Evolutionary conservation across 345 rosid species (phyloP), one percentile per base, ranked within the genome.

Genomic region (Excoecaria cochinchinensis): DNA sequence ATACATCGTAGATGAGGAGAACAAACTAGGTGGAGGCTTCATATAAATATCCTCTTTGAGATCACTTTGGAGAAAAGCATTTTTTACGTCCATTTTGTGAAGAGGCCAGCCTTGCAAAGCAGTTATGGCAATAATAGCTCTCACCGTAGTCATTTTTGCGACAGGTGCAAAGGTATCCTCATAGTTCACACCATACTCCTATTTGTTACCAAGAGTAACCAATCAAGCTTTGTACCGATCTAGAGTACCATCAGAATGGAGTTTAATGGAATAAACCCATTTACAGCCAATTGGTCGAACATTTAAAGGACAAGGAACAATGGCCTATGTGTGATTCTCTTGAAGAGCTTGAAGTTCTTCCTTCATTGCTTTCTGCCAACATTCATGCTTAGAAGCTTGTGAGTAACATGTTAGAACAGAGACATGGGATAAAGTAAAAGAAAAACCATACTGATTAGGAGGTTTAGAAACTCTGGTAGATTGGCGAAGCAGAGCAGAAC

Each of bases 71-170:
- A 16, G 51, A n/a, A 57, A 57, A 31, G 5, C 24, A 57, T 57
- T n/a, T n/a, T 57, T 57, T n/a, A 57, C 22, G 19, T 72, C 66
- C 66, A 72, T 72, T 39, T 72, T 50, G 1, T 42, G 75, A 6
- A 22, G 21, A 19, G 22, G 21, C 63, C 13, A 59, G 38, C 16
- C 17, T n/a, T 57, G 31, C 6, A 25, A 56, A 21, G 63, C 39
- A 38, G 22, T 39, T 24, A 51, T 50, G 4, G 59, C 61, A 40
- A 55, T 19, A 14, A 53, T 57, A 57, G 39, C n/a, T 3, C n/a
- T 11, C 1, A 57, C 6, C 8, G 56, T n/a, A 50, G 55, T 68
- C 56, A 68, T 60, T 40, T 56, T 39, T 17, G 65, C 75, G 3
- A 72, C 53, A 6, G 24, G 24, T 16, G 25, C 31, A n/a, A 50